A percentile compares a stretch with the other conserved stretches of the same genome.
phyloP scores from a whole-genome alignment of 257 asterid genomes.

The Capsicum rhomboideum region DNA sequence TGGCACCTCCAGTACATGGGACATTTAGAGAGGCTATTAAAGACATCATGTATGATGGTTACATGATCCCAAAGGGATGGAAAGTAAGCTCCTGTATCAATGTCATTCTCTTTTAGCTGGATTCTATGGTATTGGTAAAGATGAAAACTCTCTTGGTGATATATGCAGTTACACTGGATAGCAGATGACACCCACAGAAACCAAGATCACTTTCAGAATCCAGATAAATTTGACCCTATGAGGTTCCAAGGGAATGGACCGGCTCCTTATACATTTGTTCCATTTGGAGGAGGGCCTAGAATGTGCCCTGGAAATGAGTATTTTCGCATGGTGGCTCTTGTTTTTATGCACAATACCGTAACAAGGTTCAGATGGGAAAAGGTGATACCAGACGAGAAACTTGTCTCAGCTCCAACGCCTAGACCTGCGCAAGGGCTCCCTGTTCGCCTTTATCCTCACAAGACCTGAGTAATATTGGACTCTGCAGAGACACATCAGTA shows the following conservation, averaged over 20 bases:
- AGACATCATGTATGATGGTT: conserved; percentile 40
- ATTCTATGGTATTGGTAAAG: neutral
- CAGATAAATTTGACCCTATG: conserved; percentile 35
- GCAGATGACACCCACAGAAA: conserved; percentile 45
- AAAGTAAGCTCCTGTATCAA: conserved; percentile 18
- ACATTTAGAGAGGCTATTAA: conserved; percentile 48
- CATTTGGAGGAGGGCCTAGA: neutral
- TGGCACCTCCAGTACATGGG: conserved; percentile 53
- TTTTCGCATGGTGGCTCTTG: conserved; percentile 40
- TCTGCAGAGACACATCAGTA: neutral
- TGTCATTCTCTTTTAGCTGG: neutral
- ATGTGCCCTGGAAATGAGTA: conserved; percentile 65
- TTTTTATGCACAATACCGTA: conserved; percentile 43
- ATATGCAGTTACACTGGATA: conserved; percentile 30
- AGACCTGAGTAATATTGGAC: neutral
- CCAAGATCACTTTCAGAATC: conserved; percentile 35
- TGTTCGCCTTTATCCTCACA: conserved; percentile 34
- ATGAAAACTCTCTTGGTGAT: neutral
- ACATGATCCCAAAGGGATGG: conserved; percentile 58
- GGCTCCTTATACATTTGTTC: conserved; percentile 47
- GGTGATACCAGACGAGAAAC: conserved; percentile 14
- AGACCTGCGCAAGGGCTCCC: conserved; percentile 26
- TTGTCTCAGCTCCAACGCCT: too few relatives aligned
- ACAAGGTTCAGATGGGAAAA: conserved; percentile 41
- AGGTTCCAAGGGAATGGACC: conserved; percentile 48